These are phyloP conservation scores for Leccinum arenicola DNA, from an alignment of 768 basidiomycete genomes.

Conservation along the genomic window DNA sequence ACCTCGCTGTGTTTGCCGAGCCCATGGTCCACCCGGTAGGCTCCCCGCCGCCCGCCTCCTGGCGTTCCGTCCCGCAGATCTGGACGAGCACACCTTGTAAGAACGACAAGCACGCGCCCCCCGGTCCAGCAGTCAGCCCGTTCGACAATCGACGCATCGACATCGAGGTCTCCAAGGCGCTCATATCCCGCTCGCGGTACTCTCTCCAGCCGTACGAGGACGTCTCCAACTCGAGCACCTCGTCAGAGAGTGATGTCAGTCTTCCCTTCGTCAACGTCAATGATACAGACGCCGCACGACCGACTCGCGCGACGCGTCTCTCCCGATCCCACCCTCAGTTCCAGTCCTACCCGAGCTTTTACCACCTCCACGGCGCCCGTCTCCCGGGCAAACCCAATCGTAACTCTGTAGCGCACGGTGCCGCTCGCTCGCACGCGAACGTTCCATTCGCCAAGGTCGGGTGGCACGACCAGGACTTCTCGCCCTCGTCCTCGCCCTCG, in stretches of 20 bases:
- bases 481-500: slow-evolving; percentile 15
- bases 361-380: slow-evolving; percentile 12
- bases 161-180: slow-evolving; percentile 14
- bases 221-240: not conserved
- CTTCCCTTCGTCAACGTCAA: not conserved
- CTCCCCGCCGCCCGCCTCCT: slow-evolving; percentile 12
- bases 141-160: not conserved
- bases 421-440: slow-evolving; percentile 8
- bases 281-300: not conserved
- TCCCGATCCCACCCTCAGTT: not conserved
- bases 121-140: not conserved
- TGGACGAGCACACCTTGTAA: slow-evolving; percentile 28
- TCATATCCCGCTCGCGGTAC: slow-evolving; percentile 18
- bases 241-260: slow-evolving; percentile 5
- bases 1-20: not conserved
- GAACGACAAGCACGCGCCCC: not conserved
- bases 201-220: slow-evolving; percentile 18
- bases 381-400: not conserved
- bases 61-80: slow-evolving; percentile 14
- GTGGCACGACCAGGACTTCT: slow-evolving; percentile 14
- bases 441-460: not conserved
- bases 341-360: slow-evolving; percentile 6
- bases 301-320: not conserved
- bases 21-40: slow-evolving; percentile 3
- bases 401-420: slow-evolving; percentile 12